These are phyloP conservation scores for Corymbia citriodora DNA, from an alignment of 441 rosid genomes.

Conservation along the genomic window DNA sequence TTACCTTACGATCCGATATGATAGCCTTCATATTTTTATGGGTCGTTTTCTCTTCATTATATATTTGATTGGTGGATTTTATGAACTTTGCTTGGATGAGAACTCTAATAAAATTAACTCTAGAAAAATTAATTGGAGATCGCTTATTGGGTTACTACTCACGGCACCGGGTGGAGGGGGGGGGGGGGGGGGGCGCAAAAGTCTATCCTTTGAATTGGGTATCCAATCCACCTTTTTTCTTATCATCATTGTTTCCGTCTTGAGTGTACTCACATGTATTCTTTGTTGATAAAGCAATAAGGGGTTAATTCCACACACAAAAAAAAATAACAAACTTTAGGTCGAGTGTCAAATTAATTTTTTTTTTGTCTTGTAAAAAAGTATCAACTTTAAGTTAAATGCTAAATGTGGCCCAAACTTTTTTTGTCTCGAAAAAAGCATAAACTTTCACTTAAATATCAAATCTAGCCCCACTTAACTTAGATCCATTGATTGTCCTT, in stretches of 20 bases:
- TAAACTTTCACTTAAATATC: too few species aligned
- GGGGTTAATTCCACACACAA: too few species aligned
- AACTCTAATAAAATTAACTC: background rate
- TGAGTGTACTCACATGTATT: background rate
- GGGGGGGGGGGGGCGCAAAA: too few species aligned
- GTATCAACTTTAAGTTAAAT: too few species aligned
- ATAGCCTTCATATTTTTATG: background rate
- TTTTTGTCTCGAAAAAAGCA: too few species aligned
- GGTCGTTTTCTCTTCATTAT: background rate
- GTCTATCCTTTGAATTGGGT: background rate
- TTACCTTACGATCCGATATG: background rate
- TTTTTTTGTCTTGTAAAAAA: too few species aligned
- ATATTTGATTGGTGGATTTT: background rate
- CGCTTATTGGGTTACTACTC: background rate
- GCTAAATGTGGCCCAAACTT: too few species aligned
- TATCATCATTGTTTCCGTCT: background rate
- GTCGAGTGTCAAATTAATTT: too few species aligned
- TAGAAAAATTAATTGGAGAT: background rate
- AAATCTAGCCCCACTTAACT: too few species aligned
- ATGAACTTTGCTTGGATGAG: background rate
- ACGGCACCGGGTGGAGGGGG: too few species aligned
- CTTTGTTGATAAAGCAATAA: background rate
- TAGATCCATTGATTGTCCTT: too few species aligned
- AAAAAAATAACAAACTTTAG: too few species aligned
- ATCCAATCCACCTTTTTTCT: background rate